phyloP scores from a whole-genome alignment of 306 rosid species.

The Citrullus amarus region DNA sequence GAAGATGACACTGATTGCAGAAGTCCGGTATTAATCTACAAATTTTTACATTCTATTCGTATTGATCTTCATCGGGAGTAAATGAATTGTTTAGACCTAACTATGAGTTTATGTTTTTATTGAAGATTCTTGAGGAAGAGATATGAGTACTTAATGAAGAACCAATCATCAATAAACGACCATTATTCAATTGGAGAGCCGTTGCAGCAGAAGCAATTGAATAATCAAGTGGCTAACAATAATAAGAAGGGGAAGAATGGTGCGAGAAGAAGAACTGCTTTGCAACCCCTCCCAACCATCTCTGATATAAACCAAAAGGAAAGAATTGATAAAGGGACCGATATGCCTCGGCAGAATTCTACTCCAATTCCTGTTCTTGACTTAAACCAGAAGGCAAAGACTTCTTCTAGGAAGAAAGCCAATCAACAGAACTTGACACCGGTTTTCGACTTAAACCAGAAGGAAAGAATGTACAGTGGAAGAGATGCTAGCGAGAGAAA shows the following conservation, averaged over 20 bases:
- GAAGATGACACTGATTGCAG: slow-evolving; percentile 46
- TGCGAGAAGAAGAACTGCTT: slow-evolving; percentile 35
- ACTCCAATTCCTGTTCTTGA: slow-evolving; percentile 37
- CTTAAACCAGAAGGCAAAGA: slow-evolving; percentile 54
- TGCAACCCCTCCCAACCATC: slow-evolving; percentile 9
- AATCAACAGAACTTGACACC: slow-evolving; percentile 25
- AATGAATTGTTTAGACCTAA: background rate
- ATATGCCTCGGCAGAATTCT: slow-evolving; percentile 21
- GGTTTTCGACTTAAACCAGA: slow-evolving; percentile 41
- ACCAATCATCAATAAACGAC: slow-evolving; percentile 22
- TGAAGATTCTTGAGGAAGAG: slow-evolving; percentile 73
- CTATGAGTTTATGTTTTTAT: slow-evolving; percentile 1
- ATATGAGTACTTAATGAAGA: slow-evolving; percentile 36
- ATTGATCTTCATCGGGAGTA: background rate
- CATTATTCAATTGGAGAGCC: slow-evolving; percentile 30
- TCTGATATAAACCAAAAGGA: slow-evolving; percentile 37
- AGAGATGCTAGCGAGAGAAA: slow-evolving; percentile 51
- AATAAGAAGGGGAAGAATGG: slow-evolving; percentile 35
- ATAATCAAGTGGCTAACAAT: slow-evolving; percentile 19
- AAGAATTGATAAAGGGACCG: slow-evolving; percentile 26
- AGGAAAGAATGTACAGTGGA: slow-evolving; percentile 41
- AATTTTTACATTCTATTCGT: background rate
- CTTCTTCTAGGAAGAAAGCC: slow-evolving; percentile 32
- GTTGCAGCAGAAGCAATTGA: slow-evolving; percentile 22
- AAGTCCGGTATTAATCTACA: slow-evolving; percentile 50